phyloP scores from a whole-genome alignment of 129 eudicot genomes.

The Apium graveolens region DNA sequence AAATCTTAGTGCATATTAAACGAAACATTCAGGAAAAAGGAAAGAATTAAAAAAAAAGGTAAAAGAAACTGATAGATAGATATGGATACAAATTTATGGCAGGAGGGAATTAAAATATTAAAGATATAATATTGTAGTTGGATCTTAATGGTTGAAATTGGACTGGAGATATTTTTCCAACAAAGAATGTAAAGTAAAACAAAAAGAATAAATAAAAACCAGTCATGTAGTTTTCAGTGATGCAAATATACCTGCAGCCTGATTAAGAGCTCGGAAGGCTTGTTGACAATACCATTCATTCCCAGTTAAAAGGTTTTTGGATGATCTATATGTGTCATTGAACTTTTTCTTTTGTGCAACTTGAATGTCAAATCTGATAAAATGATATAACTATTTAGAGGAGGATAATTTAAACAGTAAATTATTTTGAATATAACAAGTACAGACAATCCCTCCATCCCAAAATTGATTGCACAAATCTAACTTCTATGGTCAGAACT shows the following conservation, averaged over 20 bases:
- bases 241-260: slow-evolving; percentile 74
- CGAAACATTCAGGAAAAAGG: background rate
- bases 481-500: background rate
- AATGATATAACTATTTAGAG: slow-evolving; percentile 15
- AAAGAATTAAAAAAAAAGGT: background rate
- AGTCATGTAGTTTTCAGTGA: background rate
- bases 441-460: background rate
- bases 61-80: background rate
- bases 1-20: background rate
- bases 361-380: slow-evolving; percentile 63
- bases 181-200: background rate
- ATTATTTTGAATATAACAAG: background rate
- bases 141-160: background rate
- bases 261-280: slow-evolving; percentile 93
- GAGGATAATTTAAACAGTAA: slow-evolving; percentile 11
- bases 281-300: slow-evolving; percentile 94
- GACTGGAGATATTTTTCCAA: background rate
- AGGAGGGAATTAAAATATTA: background rate
- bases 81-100: background rate
- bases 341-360: slow-evolving; percentile 83
- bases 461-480: background rate
- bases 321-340: slow-evolving; percentile 54
- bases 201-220: background rate
- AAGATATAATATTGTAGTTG: background rate
- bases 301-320: slow-evolving; percentile 73